These are phyloP conservation scores for Tetrahymena thermophila DNA, from an alignment of 73 alveolate genomes.

Conservation along the genomic window DNA sequence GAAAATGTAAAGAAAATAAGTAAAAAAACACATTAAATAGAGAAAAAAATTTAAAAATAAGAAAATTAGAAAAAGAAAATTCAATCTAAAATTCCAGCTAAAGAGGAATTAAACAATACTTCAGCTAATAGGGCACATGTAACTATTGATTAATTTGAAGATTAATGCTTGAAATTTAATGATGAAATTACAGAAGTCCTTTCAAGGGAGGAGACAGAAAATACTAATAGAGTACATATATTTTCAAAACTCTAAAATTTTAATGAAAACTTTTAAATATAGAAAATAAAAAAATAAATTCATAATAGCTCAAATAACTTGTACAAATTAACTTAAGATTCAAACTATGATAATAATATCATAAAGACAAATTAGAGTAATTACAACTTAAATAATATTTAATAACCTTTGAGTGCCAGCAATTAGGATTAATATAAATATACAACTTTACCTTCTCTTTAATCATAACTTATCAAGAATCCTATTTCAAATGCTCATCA, in stretches of 20 bases:
- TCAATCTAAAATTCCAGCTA: background rate
- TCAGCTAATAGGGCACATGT: background rate
- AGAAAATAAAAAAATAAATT: background rate
- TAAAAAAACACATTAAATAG: background rate
- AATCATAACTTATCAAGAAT: background rate
- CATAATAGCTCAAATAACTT: background rate
- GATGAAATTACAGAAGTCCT: background rate
- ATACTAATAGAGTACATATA: background rate
- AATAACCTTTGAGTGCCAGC: background rate
- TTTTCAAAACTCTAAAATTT: background rate
- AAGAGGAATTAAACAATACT: background rate
- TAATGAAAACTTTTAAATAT: background rate
- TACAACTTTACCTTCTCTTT: background rate
- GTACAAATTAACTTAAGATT: background rate
- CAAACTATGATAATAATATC: background rate
- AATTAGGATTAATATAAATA: background rate
- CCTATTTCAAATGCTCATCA: background rate
- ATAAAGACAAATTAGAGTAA: background rate
- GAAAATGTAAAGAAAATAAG: background rate
- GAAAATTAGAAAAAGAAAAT: background rate
- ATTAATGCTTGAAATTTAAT: background rate
- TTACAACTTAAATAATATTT: background rate
- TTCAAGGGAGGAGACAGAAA: background rate
- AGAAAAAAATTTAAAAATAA: background rate
- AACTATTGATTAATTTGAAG: background rate